Conservation (phyloP, 2,329 filamentous ascomycete genomes). For the Penicillium sp. region DNA sequence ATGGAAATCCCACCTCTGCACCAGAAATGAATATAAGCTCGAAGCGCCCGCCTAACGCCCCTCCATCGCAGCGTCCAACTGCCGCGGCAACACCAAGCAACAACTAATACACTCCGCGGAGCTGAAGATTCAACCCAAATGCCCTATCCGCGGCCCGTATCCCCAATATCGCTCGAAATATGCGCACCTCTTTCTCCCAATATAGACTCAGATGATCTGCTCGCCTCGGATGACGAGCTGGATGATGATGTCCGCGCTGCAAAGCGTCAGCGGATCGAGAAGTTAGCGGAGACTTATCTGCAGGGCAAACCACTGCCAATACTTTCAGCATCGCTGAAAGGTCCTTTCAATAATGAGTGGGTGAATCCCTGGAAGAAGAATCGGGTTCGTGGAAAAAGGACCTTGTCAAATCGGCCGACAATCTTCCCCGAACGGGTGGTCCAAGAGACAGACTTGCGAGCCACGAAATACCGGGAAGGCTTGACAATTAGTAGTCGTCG, state of each 20-base stretch:
- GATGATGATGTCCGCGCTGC: conserved; percentile 32
- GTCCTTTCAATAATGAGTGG: conserved; percentile 48
- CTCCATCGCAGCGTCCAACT: conserved; percentile 24
- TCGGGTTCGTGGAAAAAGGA: conserved; percentile 10
- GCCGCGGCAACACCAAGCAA: conserved; percentile 16
- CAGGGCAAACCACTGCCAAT: conserved; percentile 47
- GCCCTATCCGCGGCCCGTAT: conserved; percentile 33
- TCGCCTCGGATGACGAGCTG: conserved; percentile 43
- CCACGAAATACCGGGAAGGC: conserved; percentile 20
- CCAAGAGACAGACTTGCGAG: conserved; percentile 30
- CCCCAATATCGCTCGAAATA: conserved; percentile 40
- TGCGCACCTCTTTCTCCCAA: conserved; percentile 26
- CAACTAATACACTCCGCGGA: not conserved
- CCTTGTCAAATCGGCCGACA: not conserved
- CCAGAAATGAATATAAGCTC: conserved; percentile 17
- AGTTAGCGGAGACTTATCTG: conserved; percentile 42
- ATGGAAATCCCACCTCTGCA: not conserved
- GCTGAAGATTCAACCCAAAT: conserved; percentile 25
- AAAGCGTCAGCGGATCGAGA: conserved; percentile 46
- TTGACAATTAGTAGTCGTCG: conserved; percentile 4
- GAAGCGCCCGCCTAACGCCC: conserved; percentile 3
- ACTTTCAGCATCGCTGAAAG: conserved; percentile 45
- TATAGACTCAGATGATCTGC: conserved; percentile 28
- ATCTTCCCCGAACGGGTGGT: conserved; percentile 21
- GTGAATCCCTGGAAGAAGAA: conserved; percentile 47